phyloP scores from a whole-genome alignment of 139 green algal genomes.

The Chlorokybus atmophyticus region DNA sequence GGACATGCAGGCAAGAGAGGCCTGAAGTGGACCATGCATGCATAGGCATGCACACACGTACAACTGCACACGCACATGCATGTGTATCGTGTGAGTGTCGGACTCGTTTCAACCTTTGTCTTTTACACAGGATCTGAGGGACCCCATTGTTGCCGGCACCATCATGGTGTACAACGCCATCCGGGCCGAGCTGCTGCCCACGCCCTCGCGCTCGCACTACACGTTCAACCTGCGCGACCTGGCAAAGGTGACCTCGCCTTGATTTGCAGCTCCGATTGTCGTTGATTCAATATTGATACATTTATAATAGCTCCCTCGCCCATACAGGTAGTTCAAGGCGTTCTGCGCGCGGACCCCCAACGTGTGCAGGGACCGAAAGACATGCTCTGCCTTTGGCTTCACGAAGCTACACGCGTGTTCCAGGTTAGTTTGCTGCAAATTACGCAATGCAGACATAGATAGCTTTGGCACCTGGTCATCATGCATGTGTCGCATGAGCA shows the following conservation, averaged over 20 bases:
- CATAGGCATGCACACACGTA: too few species aligned
- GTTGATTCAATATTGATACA: too few species aligned
- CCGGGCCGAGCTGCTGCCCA: constrained; percentile 50
- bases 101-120: constrained; percentile 14
- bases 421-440: too few species aligned
- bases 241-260: constrained; percentile 27
- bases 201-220: constrained; percentile 55
- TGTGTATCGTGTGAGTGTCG: too few species aligned
- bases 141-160: constrained; percentile 34
- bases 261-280: too few species aligned
- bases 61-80: too few species aligned
- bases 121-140: constrained; percentile 21
- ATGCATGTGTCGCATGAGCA: too few species aligned
- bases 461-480: too few species aligned
- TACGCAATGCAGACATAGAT: too few species aligned
- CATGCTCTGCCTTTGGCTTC: constrained; percentile 52
- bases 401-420: constrained; percentile 56
- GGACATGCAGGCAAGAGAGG: constrained; percentile 1
- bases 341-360: constrained; percentile 46
- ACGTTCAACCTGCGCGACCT: constrained; percentile 68
- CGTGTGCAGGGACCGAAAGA: constrained; percentile 5
- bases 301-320: too few species aligned
- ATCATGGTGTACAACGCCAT: constrained; percentile 54
- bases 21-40: too few species aligned
- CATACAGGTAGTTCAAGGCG: constrained; percentile 40